phyloP scores from a whole-genome alignment of 306 rosid species.

The Clitoria ternatea region DNA sequence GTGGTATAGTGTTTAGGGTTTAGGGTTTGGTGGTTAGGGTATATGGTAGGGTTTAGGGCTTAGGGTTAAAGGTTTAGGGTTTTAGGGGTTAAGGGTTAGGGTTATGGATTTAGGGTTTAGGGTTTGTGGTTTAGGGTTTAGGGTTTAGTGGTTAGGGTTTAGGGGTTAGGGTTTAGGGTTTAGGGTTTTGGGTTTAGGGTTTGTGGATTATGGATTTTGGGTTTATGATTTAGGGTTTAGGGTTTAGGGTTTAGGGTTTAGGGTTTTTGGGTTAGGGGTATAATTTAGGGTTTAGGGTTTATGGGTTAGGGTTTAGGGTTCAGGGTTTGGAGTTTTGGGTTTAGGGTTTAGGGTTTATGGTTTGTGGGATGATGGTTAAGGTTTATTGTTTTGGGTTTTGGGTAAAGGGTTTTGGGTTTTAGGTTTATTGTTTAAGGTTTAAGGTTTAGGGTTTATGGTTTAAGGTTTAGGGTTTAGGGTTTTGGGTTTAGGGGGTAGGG shows the following conservation, averaged over 20 bases:
- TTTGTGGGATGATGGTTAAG: neutral
- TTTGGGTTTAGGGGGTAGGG: neutral
- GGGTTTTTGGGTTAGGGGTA: neutral
- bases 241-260: neutral
- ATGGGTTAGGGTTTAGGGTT: neutral
- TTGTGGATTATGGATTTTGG: too few species aligned
- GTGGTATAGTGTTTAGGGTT: too few species aligned
- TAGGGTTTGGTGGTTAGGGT: too few species aligned
- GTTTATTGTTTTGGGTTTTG: neutral
- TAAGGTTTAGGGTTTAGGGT: neutral
- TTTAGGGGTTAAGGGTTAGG: neutral
- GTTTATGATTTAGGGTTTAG: neutral
- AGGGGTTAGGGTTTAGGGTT: neutral
- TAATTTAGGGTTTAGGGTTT: too few species aligned
- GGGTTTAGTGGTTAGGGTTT: neutral
- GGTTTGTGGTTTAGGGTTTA: slow-evolving; percentile 7
- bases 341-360: neutral
- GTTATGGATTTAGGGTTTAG: neutral
- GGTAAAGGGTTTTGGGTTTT: neutral
- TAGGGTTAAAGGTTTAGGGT: neutral
- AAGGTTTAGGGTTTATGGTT: neutral
- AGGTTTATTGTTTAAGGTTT: neutral
- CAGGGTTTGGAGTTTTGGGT: neutral
- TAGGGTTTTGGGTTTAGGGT: neutral
- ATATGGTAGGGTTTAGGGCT: too few species aligned